A percentile compares a stretch with the other conserved stretches of the same genome.
Conservation (phyloP, 1,284 basidiomycete species). For the Puccinia hordei region DNA sequence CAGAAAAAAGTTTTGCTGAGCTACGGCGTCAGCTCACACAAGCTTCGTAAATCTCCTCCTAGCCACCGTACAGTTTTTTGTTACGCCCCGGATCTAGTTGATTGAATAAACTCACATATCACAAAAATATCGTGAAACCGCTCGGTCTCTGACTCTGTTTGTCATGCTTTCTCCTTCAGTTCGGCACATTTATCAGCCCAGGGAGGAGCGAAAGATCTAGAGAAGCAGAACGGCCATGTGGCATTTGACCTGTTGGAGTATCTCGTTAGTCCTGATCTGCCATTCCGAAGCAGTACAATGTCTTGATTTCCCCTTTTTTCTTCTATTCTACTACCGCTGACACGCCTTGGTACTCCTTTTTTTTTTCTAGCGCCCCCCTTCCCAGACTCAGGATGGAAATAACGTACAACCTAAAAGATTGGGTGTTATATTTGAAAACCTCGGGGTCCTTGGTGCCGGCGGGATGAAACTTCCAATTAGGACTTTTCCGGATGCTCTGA, state of each 20-base stretch:
- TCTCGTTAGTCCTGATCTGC: too few relatives aligned
- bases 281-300: too few relatives aligned
- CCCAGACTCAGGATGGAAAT: conserved; percentile 15
- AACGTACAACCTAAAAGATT: conserved; percentile 66
- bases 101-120: too few relatives aligned
- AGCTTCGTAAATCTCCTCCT: conserved; percentile 17
- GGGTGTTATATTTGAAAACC: conserved; percentile 75
- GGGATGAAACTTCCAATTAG: conserved; percentile 60
- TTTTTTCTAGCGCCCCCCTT: conserved; percentile 13
- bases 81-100: not conserved
- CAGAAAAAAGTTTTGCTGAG: conserved; percentile 33
- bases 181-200: conserved; percentile 12
- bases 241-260: conserved; percentile 25
- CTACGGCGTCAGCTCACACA: conserved; percentile 36
- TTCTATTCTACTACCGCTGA: too few relatives aligned
- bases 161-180: too few relatives aligned
- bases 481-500: conserved; percentile 65
- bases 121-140: too few relatives aligned
- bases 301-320: not conserved
- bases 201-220: conserved; percentile 9
- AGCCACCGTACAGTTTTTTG: not conserved
- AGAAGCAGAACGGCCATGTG: conserved; percentile 21
- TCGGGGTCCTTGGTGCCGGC: conserved; percentile 72
- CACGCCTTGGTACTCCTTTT: too few relatives aligned
- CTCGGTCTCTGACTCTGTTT: too few relatives aligned